phyloP scores from a whole-genome alignment of 768 basidiomycete genomes.

The Rhodotorula kratochvilovae region DNA sequence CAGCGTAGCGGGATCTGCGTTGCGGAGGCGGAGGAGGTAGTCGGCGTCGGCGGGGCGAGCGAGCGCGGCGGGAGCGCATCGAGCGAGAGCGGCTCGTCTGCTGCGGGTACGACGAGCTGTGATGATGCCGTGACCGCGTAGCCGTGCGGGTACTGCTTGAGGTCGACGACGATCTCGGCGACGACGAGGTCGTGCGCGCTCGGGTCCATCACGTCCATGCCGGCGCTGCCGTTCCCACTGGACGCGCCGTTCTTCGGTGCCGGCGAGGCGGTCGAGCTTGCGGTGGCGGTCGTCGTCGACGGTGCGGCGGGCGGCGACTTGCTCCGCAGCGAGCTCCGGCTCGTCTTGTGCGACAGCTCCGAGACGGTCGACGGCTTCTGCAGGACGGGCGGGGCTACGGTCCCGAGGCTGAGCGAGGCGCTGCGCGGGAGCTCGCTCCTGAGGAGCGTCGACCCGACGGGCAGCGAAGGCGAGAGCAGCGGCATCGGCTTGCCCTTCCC shows the following conservation, averaged over 20 bases:
- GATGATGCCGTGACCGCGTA: slow-evolving; percentile 53
- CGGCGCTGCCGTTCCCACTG: neutral
- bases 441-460: slow-evolving; percentile 25
- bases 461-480: slow-evolving; percentile 4
- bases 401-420: slow-evolving; percentile 33
- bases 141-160: slow-evolving; percentile 72
- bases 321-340: slow-evolving; percentile 16
- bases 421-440: slow-evolving; percentile 28
- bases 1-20: slow-evolving; percentile 48
- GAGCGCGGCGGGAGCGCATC: slow-evolving; percentile 24
- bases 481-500: neutral
- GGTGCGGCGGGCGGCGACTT: slow-evolving; percentile 10
- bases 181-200: slow-evolving; percentile 66
- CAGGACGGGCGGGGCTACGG: slow-evolving; percentile 23
- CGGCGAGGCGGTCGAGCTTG: slow-evolving; percentile 14
- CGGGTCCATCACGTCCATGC: slow-evolving; percentile 37
- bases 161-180: slow-evolving; percentile 73
- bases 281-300: neutral
- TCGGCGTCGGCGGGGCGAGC: neutral
- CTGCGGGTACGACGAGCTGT: slow-evolving; percentile 2
- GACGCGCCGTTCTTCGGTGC: slow-evolving; percentile 26
- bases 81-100: slow-evolving; percentile 52
- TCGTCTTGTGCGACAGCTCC: slow-evolving; percentile 30
- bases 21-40: neutral
- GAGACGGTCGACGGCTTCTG: slow-evolving; percentile 15